Base-by-base conservation (phyloP, 2,329 filamentous ascomycete species). In the Cladosporium sphaerospermum region DNA sequence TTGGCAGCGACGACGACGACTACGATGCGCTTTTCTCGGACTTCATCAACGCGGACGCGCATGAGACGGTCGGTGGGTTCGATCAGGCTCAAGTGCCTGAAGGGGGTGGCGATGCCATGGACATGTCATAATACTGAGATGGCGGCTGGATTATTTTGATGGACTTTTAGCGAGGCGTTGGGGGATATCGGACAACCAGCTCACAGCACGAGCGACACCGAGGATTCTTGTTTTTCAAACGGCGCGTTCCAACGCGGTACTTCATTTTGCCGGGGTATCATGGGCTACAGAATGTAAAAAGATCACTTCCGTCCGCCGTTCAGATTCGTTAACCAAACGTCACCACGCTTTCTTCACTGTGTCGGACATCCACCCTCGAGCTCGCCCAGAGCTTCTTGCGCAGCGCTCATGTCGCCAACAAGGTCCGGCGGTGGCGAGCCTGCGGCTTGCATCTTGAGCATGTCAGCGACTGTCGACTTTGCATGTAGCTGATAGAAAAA, bases 401-500 rank as follows among this genome's bases (percentile, higher is more conserved):
- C 86, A 46, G 87, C 86, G 52, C 85, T 84, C 81, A 95, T 86
- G 67, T 96, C 89, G 53, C 91, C 92, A 13, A 99, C 87, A 14
- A 99, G 75, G 69, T 97, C 93, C 36, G 88, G 79, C 0, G 93
- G 93, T 42, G 93, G 93, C 16, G 88, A 90, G 9, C 93, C 93
- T 56, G 87, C 86, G 48, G 85, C 85, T 91, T 99, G 93, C 93
- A 99, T 99, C 92, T 96, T 54, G n/a, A 37, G 9, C 23, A n/a
- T 49, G 53, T 66, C 46, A 66, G 53, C 16, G 3, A 18, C 34
- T 11, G 10, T 36, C 47, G 10, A 47, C 16, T 18, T 46, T 31
- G 41, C 31, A 52, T 11, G 43, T 31, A 49, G 49, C 43, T 11
- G 2, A 9, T 16, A 18, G 9, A 49, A 28, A 7, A 28, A 28